These are phyloP conservation scores for Ganoderma sinense DNA, from an alignment of 1,284 basidiomycete species.

Conservation along the genomic window DNA sequence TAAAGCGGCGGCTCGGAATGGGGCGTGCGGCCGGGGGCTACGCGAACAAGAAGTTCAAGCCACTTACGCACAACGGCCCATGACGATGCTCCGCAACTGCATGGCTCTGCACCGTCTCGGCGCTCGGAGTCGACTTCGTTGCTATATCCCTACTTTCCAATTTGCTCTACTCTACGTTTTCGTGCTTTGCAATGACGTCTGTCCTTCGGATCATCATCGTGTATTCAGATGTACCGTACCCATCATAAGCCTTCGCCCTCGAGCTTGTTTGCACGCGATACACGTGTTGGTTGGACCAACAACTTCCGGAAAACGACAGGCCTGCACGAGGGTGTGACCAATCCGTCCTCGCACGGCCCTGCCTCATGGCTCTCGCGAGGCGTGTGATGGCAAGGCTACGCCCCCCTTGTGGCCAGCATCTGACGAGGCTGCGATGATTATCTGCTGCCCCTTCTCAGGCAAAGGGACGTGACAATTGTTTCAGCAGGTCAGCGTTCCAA, in stretches of 20 bases:
- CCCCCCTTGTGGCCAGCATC: slow-evolving; percentile 14
- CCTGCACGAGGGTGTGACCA: slow-evolving; percentile 2
- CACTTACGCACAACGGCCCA: slow-evolving; percentile 34
- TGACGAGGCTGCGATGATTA: slow-evolving; percentile 17
- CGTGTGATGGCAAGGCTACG: slow-evolving; percentile 13
- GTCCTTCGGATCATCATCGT: background rate
- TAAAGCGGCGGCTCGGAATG: slow-evolving; percentile 68
- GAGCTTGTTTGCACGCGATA: slow-evolving; percentile 9
- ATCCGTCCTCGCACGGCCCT: slow-evolving; percentile 15
- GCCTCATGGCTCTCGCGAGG: slow-evolving; percentile 31
- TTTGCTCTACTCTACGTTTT: background rate
- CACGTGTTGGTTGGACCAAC: slow-evolving; percentile 12
- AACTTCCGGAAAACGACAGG: slow-evolving; percentile 11
- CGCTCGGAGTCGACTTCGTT: background rate
- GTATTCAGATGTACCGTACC: slow-evolving; percentile 7
- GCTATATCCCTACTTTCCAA: background rate
- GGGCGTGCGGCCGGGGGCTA: slow-evolving; percentile 58
- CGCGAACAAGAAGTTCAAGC: slow-evolving; percentile 73
- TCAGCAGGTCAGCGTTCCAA: background rate
- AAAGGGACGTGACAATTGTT: background rate
- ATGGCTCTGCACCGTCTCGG: background rate
- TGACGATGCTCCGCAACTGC: slow-evolving; percentile 10
- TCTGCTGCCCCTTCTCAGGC: slow-evolving; percentile 6
- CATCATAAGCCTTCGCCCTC: slow-evolving; percentile 12
- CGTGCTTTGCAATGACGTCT: slow-evolving; percentile 2